Evolutionary conservation across 495 filamentous ascomycete genomes (phyloP), one percentile per base, ranked within the genome.

Genomic region (Penicillium cataractarum): DNA sequence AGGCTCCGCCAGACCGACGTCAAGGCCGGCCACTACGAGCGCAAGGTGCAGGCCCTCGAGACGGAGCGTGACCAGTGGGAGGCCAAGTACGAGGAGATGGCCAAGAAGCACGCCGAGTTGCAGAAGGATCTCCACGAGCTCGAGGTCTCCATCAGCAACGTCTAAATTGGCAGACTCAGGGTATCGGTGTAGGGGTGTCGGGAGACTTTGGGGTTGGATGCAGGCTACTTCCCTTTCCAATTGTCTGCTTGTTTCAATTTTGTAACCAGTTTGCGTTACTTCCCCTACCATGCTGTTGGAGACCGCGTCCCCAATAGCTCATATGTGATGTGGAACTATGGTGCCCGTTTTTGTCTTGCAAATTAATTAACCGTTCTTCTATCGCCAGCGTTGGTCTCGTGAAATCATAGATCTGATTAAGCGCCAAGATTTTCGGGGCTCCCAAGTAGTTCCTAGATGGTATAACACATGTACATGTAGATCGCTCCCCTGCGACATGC

Each of bases 1-100:
- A 99, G 95, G 80, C 91, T 98, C 71, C 92, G 96, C 70, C 93
- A 96, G 81, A 97, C 95, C 77, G 95, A 98, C 77, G 92, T 98
- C 80, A 97, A 97, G 83, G 92, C 95, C 74, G 96, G 94, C 63
- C 95, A 99, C 84, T 97, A 92, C 80, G 96, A 98, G 82, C 96
- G 96, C 83, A 97, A 99, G 82, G 95, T 99, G 65, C 90, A 96
- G 76, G 96, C 94, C 67, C 87, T 99, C 65, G 95, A 99, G 79
- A 78, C 83, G 60, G 85, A 92, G 69, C 89, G 90, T 65, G 92
- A 97, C 76, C 83, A 91, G 75, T 97, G 93, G 92, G 96, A 98
- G 83, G 70, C 80, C 78, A 97, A 98, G 83, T 98, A 93, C 78
- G 96, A 97, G 80, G 95, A 97, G 74, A 92, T 95, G 87, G 72